Evolutionary conservation across 139 green algal species (phyloP).

Genomic region (Coelastrella sp.): DNA sequence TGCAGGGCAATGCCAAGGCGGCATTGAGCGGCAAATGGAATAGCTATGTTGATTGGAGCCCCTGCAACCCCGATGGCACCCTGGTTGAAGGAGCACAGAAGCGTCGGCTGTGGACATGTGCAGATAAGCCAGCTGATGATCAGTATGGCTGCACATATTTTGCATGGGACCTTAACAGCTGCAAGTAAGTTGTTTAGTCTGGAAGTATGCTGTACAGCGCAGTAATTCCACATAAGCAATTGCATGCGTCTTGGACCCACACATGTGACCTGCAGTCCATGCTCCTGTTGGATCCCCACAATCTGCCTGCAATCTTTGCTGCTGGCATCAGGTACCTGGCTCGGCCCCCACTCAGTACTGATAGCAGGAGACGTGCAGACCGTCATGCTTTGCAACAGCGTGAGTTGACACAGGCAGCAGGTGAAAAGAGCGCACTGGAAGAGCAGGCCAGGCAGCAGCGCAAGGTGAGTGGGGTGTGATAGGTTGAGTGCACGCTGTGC

Average conservation of each 20-base stretch:
- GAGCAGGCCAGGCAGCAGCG: conserved; percentile 84
- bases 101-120: conserved; percentile 82
- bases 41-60: conserved; percentile 71
- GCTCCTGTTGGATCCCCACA: not conserved
- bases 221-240: no score
- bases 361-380: conserved; percentile 81
- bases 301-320: not conserved
- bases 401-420: conserved; percentile 64
- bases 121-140: conserved; percentile 81
- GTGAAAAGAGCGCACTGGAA: conserved; percentile 84
- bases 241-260: no score
- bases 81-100: conserved; percentile 59
- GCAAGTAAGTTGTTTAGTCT: conserved; percentile 58
- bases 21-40: conserved; percentile 90
- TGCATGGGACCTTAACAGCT: conserved; percentile 85
- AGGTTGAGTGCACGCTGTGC: not conserved
- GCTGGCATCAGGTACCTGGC: conserved; percentile 48
- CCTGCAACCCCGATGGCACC: conserved; percentile 80
- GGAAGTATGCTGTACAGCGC: no score
- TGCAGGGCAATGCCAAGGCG: conserved; percentile 53
- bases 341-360: conserved; percentile 71
- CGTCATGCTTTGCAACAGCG: conserved; percentile 68
- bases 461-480: not conserved
- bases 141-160: conserved; percentile 94
- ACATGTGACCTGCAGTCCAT: no score